phyloP scores from a whole-genome alignment of 768 basidiomycete genomes.

The Hygrophoropsis aurantiaca region DNA sequence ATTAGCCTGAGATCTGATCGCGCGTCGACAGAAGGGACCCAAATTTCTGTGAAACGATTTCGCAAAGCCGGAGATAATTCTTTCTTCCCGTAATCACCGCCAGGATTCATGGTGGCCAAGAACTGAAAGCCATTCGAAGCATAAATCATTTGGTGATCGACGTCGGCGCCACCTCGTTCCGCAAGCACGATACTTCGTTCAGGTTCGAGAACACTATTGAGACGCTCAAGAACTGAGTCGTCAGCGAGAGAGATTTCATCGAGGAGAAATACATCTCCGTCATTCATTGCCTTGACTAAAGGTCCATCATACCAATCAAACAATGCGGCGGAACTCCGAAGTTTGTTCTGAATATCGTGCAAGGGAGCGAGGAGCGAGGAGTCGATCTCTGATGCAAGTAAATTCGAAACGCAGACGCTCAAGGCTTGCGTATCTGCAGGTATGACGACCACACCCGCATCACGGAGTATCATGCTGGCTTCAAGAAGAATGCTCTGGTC shows the following conservation, averaged over 20 bases:
- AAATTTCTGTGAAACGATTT: constrained; percentile 98
- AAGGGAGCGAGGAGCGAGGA: constrained; percentile 32
- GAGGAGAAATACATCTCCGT: constrained; percentile 82
- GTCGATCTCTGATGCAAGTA: constrained; percentile 20
- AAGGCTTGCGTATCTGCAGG: constrained; percentile 25
- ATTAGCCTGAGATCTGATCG: constrained; percentile 77
- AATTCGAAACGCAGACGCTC: constrained; percentile 19
- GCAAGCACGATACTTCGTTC: constrained; percentile 86
- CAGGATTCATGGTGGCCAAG: constrained; percentile 98
- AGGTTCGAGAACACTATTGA: constrained; percentile 97
- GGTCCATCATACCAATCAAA: constrained; percentile 99
- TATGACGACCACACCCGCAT: constrained; percentile 34
- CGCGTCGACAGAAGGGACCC: constrained; percentile 87
- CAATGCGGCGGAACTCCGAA: constrained; percentile 63
- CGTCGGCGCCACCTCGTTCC: constrained; percentile 80
- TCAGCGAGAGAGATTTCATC: constrained; percentile 98
- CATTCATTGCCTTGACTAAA: constrained; percentile 87
- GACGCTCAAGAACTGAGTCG: constrained; percentile 94
- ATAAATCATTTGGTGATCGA: constrained; percentile 62
- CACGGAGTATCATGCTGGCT: constrained; percentile 38
- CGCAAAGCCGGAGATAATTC: constrained; percentile 95
- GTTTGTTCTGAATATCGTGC: constrained; percentile 40
- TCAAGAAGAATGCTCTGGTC: constrained; percentile 52
- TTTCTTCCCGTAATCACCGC: constrained; percentile 99
- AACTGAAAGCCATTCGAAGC: constrained; percentile 80